phyloP scores from a whole-genome alignment of 2,329 filamentous ascomycete species.

The Fusarium cicatricum region DNA sequence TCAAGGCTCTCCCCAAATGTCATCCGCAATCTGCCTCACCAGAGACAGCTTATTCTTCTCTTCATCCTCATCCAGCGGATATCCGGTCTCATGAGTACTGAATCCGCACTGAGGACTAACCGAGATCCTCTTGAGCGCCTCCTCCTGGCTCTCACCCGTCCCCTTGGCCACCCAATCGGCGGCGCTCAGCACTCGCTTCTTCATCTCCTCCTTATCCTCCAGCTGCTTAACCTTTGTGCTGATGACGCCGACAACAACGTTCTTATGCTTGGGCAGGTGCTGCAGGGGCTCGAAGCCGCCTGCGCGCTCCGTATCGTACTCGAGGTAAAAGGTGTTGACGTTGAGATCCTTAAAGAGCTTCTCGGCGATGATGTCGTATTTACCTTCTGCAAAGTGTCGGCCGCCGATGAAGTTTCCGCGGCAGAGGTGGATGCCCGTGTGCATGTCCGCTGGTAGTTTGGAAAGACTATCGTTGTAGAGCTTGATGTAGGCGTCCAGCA shows the following conservation, averaged over 20 bases:
- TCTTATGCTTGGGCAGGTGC: constrained; percentile 66
- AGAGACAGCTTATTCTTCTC: constrained; percentile 78
- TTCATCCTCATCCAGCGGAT: constrained; percentile 72
- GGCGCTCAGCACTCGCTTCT: constrained; percentile 64
- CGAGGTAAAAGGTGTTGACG: constrained; percentile 73
- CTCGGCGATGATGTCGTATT: constrained; percentile 72
- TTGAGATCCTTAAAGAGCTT: constrained; percentile 71
- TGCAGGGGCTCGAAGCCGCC: constrained; percentile 73
- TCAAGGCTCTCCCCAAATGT: constrained; percentile 66
- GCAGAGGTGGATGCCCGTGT: constrained; percentile 81
- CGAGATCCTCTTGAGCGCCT: constrained; percentile 73
- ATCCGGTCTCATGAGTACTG: constrained; percentile 77
- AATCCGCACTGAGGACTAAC: constrained; percentile 79
- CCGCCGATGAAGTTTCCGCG: constrained; percentile 72
- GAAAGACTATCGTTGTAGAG: constrained; percentile 78
- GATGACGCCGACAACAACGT: constrained; percentile 70
- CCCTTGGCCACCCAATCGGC: constrained; percentile 76
- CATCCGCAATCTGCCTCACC: constrained; percentile 75
- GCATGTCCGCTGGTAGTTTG: constrained; percentile 72
- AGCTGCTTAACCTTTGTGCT: constrained; percentile 69
- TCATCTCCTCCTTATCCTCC: constrained; percentile 71
- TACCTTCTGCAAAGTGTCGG: constrained; percentile 71
- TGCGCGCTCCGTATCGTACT: constrained; percentile 71
- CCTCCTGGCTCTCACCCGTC: constrained; percentile 67
- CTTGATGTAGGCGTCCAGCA: constrained; percentile 78